Evolutionary conservation across 2,329 filamentous ascomycete species (phyloP), one percentile per base, ranked within the genome.

Genomic region (Fusarium zealandicum): DNA sequence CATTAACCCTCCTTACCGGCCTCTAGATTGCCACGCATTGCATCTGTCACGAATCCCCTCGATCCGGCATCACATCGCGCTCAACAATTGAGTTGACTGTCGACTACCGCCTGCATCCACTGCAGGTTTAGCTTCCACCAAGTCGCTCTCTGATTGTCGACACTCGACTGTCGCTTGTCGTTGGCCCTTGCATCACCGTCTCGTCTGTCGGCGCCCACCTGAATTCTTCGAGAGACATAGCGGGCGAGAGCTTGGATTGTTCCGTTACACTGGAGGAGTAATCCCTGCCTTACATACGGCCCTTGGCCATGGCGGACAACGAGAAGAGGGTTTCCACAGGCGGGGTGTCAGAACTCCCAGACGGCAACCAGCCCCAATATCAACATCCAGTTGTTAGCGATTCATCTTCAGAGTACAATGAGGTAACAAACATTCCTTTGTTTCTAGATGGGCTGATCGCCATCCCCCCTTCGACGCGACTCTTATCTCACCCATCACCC

Each of bases 291-390:
- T 52, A 57, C 39, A 55, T 39, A 48, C 41, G 65, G 65, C 64
- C 63, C 46, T 56, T 59, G 62, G 68, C 65, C 68, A 71, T 71
- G 69, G 63, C 62, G 59, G 66, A 64, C 40, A 69, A 69, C 50
- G 69, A 71, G 61, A 72, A 72, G 62, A 62, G 54, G 38, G 46
- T 50, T 46, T 61, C 61, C 20, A 53, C 54, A 13, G 47, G 47
- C 18, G 65, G 39, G 48, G 57, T 56, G 42, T 54, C 55, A 33
- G 63, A 62, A 38, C 54, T 63, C 13, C 51, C 59, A 9, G 59
- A 63, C 17, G 52, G 63, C 12, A 37, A 49, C 27, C 49, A 57
- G 16, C 65, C 59, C 22, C 53, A 47, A 8, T 22, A 46, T 58
- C 67, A 57, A 53, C 46, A 55, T 22, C 46, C 39, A 25, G 44